These are phyloP conservation scores for Brasilioporus rufonigricans DNA, from an alignment of 768 basidiomycete genomes.

Conservation along the genomic window DNA sequence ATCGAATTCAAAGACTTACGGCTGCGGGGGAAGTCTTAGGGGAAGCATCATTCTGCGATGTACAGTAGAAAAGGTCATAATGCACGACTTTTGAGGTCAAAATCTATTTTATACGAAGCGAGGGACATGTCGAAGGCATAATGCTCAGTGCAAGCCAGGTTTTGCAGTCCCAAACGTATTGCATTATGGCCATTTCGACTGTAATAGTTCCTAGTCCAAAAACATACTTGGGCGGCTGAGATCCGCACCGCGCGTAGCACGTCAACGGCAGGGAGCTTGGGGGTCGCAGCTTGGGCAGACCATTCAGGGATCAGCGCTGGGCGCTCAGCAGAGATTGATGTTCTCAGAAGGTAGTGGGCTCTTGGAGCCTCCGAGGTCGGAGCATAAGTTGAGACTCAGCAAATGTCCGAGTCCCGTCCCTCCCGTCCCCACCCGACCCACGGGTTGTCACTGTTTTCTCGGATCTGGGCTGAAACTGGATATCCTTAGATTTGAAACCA, in stretches of 20 bases:
- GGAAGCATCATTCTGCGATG: not conserved
- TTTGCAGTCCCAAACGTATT: slow-evolving; percentile 23
- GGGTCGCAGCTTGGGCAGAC: too few relatives aligned
- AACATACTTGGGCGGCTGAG: slow-evolving; percentile 17
- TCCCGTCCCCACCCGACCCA: too few relatives aligned
- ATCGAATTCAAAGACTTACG: not conserved
- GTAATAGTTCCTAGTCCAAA: not conserved
- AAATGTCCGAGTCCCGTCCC: not conserved
- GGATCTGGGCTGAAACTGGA: too few relatives aligned
- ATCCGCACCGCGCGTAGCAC: not conserved
- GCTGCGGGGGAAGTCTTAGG: slow-evolving; percentile 4
- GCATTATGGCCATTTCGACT: slow-evolving; percentile 28
- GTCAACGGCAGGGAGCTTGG: not conserved
- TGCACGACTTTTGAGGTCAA: slow-evolving; percentile 24
- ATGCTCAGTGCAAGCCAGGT: slow-evolving; percentile 10
- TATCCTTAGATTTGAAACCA: too few relatives aligned
- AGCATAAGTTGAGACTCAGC: not conserved
- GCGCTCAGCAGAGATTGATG: not conserved
- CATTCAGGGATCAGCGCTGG: too few relatives aligned
- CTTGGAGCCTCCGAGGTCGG: not conserved
- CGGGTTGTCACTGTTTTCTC: too few relatives aligned
- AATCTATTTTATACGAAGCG: slow-evolving; percentile 10
- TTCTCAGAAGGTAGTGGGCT: not conserved
- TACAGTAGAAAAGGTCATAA: slow-evolving; percentile 28
- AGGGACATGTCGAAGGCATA: not conserved